Conservation (phyloP, 1,284 basidiomycete species). For the Lentinus polychrous region DNA sequence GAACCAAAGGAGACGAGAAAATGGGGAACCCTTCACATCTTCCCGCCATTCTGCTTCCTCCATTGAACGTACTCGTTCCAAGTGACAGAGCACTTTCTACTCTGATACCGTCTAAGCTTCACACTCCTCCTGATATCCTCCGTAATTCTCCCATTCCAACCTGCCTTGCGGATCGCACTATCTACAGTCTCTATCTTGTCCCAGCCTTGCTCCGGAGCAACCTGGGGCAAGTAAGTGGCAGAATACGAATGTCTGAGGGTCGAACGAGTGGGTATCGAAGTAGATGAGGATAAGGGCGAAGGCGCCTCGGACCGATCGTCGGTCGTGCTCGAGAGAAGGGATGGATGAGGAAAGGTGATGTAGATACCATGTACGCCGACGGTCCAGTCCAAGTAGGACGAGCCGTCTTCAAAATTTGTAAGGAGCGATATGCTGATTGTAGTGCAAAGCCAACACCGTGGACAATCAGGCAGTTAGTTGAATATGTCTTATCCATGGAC, state of each 20-base stretch:
- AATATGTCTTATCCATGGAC: conserved; percentile 4
- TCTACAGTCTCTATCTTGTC: conserved; percentile 83
- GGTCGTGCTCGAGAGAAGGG: conserved; percentile 36
- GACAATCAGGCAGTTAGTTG: conserved; percentile 3
- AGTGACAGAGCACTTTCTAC: conserved; percentile 60
- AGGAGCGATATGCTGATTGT: conserved; percentile 86
- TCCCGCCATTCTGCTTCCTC: conserved; percentile 46
- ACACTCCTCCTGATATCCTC: conserved; percentile 78
- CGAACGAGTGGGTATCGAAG: conserved; percentile 44
- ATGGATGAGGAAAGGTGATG: conserved; percentile 81
- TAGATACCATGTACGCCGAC: conserved; percentile 90
- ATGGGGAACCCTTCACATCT: conserved; percentile 16
- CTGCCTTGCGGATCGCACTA: conserved; percentile 89
- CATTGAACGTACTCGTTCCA: conserved; percentile 79
- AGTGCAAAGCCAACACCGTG: too few relatives aligned
- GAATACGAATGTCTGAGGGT: conserved; percentile 57
- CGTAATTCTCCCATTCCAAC: conserved; percentile 78
- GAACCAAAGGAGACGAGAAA: neutral
- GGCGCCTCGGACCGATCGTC: conserved; percentile 52
- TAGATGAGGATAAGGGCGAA: conserved; percentile 62
- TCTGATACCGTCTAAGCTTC: conserved; percentile 81
- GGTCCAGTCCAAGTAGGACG: conserved; percentile 88
- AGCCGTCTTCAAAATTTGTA: conserved; percentile 85
- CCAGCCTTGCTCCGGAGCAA: conserved; percentile 93
- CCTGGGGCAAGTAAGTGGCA: conserved; percentile 94